Base-by-base conservation (phyloP, 345 rosid genomes). In the Iberis pinnata region DNA sequence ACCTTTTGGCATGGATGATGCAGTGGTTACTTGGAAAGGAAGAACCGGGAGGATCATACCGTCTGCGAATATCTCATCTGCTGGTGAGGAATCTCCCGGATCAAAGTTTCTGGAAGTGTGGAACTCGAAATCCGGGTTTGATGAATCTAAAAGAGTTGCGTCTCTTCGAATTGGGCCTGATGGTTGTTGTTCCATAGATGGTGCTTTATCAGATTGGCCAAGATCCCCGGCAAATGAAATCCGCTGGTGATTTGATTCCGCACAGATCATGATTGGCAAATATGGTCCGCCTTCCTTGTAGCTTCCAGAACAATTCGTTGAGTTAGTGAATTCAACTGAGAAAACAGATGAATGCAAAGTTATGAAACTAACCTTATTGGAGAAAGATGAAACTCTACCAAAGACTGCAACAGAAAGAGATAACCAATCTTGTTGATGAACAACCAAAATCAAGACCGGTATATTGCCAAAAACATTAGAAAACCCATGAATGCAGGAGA, bases 41-140 rank as follows among this genome's bases (percentile, higher is more conserved):
- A 43, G 73, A 43, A 70, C 44, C 0, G 97, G 92, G 58, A 80
- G 83, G 74, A 89, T 81, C 77, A 81, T 78, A 3, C 95, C 95
- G 12, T 81, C 78, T 0, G 80, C 75, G 42, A 89, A 89, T 40
- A 89, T 74, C 60, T 83, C 89, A 1, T 86, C 95, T 4, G 97
- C 97, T 10, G 81, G 71, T 35, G 76, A 81, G 35, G 83, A 77
- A 47, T 75, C 60, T 41, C 18, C 56, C 3, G 62, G 78, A 10
- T 63, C 74, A 5, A 57, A 60, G 67, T 62, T 65, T 54, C 72
- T 68, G 36, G 72, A 68, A 32, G 61, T 52, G 60, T 62, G 73
- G 80, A 89, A 89, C 75, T 86, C 95, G 18, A 89, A 89, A 16
- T 83, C 93, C n/a, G 76, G 50, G 58, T 44, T 66, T 6, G 81